Conservation (phyloP, 2,329 filamentous ascomycete genomes). For the Sarocladiaceae sp. region DNA sequence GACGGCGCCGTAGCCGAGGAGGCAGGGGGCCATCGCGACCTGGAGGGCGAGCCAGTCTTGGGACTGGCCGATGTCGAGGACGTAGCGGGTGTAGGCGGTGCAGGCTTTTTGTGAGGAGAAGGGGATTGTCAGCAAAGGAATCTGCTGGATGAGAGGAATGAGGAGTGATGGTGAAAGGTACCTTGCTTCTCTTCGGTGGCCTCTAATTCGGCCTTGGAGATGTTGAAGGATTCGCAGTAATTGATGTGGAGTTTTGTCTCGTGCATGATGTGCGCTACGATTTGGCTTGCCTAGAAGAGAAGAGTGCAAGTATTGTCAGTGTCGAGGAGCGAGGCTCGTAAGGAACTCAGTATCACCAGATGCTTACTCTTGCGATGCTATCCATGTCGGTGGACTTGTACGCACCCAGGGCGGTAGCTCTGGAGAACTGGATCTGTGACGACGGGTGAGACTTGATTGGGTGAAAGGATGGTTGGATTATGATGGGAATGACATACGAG, state of each 20-base stretch:
- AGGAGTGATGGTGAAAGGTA: slow-evolving; percentile 23
- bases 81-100: slow-evolving; percentile 76
- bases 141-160: slow-evolving; percentile 6
- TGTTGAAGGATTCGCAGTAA: slow-evolving; percentile 77
- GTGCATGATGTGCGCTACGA: slow-evolving; percentile 68
- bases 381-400: slow-evolving; percentile 75
- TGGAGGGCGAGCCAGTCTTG: slow-evolving; percentile 86
- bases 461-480: neutral
- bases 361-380: slow-evolving; percentile 62
- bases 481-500: slow-evolving; percentile 45
- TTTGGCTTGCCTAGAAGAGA: slow-evolving; percentile 33
- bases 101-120: slow-evolving; percentile 46
- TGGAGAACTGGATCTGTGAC: slow-evolving; percentile 75
- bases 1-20: slow-evolving; percentile 82
- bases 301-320: neutral
- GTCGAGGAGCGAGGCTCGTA: neutral
- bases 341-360: too few relatives aligned
- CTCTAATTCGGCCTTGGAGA: slow-evolving; percentile 68
- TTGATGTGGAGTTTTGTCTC: slow-evolving; percentile 77
- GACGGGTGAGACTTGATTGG: neutral
- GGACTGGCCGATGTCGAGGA: slow-evolving; percentile 81
- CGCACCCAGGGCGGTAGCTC: slow-evolving; percentile 76
- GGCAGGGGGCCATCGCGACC: slow-evolving; percentile 75
- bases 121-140: neutral
- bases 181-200: slow-evolving; percentile 68